Conservation (phyloP, 805 yeast species). For the Helenozyma rhizophorensis region DNA sequence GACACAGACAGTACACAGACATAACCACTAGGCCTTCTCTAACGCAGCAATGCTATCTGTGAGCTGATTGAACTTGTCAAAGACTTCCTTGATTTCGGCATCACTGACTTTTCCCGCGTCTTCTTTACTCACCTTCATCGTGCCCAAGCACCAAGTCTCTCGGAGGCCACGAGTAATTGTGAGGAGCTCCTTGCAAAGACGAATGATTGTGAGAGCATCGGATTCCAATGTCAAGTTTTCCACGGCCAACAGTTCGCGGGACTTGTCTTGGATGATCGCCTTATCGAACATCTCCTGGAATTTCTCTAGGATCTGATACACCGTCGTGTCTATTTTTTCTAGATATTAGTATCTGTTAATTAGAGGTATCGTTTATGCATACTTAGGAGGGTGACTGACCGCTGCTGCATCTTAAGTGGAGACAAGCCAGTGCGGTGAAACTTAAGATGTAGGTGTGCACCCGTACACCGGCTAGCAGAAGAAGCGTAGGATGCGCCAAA, state of each 20-base stretch:
- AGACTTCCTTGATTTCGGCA: slow-evolving; percentile 21
- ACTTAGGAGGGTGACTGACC: slow-evolving; percentile 38
- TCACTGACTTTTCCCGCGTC: slow-evolving; percentile 15
- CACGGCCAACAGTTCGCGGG: slow-evolving; percentile 42
- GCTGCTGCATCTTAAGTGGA: slow-evolving; percentile 39
- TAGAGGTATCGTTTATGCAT: slow-evolving; percentile 11
- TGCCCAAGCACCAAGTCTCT: slow-evolving; percentile 57
- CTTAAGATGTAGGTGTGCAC: too few species aligned
- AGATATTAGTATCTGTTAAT: slow-evolving; percentile 15
- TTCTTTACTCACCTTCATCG: slow-evolving; percentile 34
- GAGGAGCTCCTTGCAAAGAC: slow-evolving; percentile 51
- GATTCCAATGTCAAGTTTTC: slow-evolving; percentile 54
- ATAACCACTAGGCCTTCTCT: slow-evolving; percentile 2
- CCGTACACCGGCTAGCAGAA: neutral
- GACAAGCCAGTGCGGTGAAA: neutral
- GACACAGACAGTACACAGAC: neutral
- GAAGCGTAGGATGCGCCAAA: slow-evolving; percentile 4
- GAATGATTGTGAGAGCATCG: slow-evolving; percentile 46
- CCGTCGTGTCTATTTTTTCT: slow-evolving; percentile 49
- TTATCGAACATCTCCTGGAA: slow-evolving; percentile 51
- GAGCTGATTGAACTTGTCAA: slow-evolving; percentile 24
- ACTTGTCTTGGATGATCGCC: slow-evolving; percentile 37
- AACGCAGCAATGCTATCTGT: slow-evolving; percentile 12
- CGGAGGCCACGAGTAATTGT: slow-evolving; percentile 45
- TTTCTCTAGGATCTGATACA: slow-evolving; percentile 48